Percentiles rank a stretch among this genome's conserved stretches.
Conservation (phyloP, 768 basidiomycete genomes). For the Lactarius evosmus region DNA sequence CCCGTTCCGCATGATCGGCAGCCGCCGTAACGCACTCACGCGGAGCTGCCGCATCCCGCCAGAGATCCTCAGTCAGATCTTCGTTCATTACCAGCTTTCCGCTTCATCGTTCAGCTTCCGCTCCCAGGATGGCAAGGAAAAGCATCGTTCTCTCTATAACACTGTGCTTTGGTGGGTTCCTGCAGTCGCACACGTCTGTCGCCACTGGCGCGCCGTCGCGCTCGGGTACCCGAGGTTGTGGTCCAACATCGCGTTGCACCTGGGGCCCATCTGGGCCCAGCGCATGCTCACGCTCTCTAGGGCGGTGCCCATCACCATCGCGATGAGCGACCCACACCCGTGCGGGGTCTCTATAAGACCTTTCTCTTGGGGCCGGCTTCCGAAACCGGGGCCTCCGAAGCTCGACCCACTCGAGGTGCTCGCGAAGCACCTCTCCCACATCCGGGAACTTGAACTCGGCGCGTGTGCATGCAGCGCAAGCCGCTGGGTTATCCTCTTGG, state of each 20-base stretch:
- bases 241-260: conserved; percentile 7
- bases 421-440: conserved; percentile 20
- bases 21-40: conserved; percentile 19
- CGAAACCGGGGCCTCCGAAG: neutral
- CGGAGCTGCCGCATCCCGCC: conserved; percentile 19
- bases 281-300: conserved; percentile 19
- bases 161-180: conserved; percentile 17
- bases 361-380: conserved; percentile 1
- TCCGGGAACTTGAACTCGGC: conserved; percentile 10
- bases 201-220: conserved; percentile 21
- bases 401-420: conserved; percentile 18
- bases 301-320: conserved; percentile 5
- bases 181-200: conserved; percentile 20
- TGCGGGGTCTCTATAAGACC: conserved; percentile 10
- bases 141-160: neutral
- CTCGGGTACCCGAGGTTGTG: no score
- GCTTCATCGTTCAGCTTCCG: neutral
- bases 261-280: conserved; percentile 13
- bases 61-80: conserved; percentile 17
- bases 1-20: conserved; percentile 12
- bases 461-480: conserved; percentile 1
- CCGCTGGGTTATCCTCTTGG: conserved; percentile 13
- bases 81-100: conserved; percentile 15
- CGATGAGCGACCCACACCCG: conserved; percentile 5
- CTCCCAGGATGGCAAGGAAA: neutral